Base-by-base conservation (phyloP, 208 protist species). In the Crithidia mellificae region DNA sequence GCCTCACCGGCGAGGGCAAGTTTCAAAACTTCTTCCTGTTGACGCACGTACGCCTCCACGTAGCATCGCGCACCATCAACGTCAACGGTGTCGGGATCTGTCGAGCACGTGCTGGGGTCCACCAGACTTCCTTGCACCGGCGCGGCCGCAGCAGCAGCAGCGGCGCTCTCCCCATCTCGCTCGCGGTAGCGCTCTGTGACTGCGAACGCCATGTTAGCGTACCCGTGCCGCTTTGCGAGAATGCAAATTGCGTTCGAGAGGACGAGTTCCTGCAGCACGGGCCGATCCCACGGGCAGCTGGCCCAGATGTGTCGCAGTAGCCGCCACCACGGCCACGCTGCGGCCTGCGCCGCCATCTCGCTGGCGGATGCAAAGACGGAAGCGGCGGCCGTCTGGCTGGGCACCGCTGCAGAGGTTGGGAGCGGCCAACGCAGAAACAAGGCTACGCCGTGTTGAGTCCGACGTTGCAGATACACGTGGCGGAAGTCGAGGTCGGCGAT, bases 391-490 rank as follows among this genome's bases (percentile, higher is more conserved):
- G 46, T 46, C 43, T 5, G 29, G n/a, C n/a, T n/a, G n/a, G n/a
- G n/a, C n/a, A n/a, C 44, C 8, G 17, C 19, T 2, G 46, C 22
- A 1, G 51, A 39, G 11, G 24, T 6, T 7, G 64, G 69, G 14
- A 75, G 49, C 8, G 74, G 78, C 68, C 71, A 91, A 2, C 89
- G 77, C 19, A 92, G 54, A 63, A 92, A 95, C 20, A 95, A 71
- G 53, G 83, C 78, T 22, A 91, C 63, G 6, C 83, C 85, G 63
- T 80, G 85, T 41, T 78, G 30, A 4, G 72, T n/a, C 2, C 86
- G 76, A 32, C 85, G 67, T 6, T 68, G 55, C 19, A 82, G 51
- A 55, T 92, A 95, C 14, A 43, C 39, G 29, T 56, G 43, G 12
- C 77, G 78, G n/a, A 84, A 66, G n/a, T 15, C 9, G 25, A 76